A percentile compares a stretch with the other conserved stretches of the same genome.
phyloP scores from a whole-genome alignment of 164 flowering plant genomes.

The grape (Vitis vinifera) region ASM3070453v1 NC_081820.1:26812001-26812500 shows the following conservation, averaged over 20 bases:
- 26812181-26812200: slow-evolving; percentile 35
- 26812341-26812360: too few relatives aligned
- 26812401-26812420: slow-evolving; percentile 18
- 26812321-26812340: too few relatives aligned
- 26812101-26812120: slow-evolving; percentile 28
- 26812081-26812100: slow-evolving; percentile 28
- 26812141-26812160: slow-evolving; percentile 23
- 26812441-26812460: slow-evolving; percentile 14
- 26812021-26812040: too few relatives aligned
- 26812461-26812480: slow-evolving; percentile 5
- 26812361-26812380: too few relatives aligned
- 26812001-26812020: too few relatives aligned
- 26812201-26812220: not conserved
- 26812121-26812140: slow-evolving; percentile 34
- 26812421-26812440: slow-evolving; percentile 31
- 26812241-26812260: slow-evolving; percentile 20
- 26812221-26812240: not conserved
- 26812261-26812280: slow-evolving; percentile 31
- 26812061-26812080: too few relatives aligned
- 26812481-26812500: slow-evolving; percentile 5
- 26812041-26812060: too few relatives aligned
- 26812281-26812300: slow-evolving; percentile 6
- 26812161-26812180: slow-evolving; percentile 31
- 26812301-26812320: too few relatives aligned
- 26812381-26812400: slow-evolving; percentile 19